Base-by-base conservation (phyloP, 1,284 basidiomycete genomes). In the Sparassis latifolia region DNA sequence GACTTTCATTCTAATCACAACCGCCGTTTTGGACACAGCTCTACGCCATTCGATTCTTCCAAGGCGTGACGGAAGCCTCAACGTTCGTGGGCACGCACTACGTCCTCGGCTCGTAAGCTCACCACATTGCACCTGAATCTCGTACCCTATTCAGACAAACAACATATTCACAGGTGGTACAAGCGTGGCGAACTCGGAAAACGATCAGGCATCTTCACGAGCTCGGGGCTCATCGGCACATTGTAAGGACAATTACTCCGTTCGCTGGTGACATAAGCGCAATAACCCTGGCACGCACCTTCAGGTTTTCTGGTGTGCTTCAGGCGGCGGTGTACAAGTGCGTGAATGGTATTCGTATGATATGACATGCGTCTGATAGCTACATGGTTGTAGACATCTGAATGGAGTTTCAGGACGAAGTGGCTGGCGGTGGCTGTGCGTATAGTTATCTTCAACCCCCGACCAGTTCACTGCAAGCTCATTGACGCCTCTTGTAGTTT, bases 41-140 rank as follows among this genome's bases (percentile, higher is more conserved):
- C 45, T 85, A 84, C 63, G 83, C 72, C 31, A 85, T 89, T 50
- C 76, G 86, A 2, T 89, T 89, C 63, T 75, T 89, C 50, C 84
- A 88, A 63, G 88, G 84, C 5, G 71, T 88, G 51, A 78, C 80
- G 3, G 86, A 89, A 63, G 77, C 82, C 0, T 86, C 83, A 4
- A 86, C 84, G 0, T 88, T 87, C 62, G 82, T 84, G 5, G 84
- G 86, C n/a, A 79, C 81, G 29, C 86, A 84, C 56, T 86, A 86
- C 62, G 72, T 89, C 47, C 76, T 88, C 32, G 84, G 86, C 49
- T 81, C 82, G 76, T 84, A 58, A 45, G 77, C 69, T 0, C 10
- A 33, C 12, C n/a, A 12, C 10, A 31, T 27, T 28, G 28, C 30
- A 30, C 35, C 10, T 30, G 33, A 30, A 10, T n/a, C 10, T 10